These are phyloP conservation scores for Leishmania amazonensis DNA, from an alignment of 208 protist genomes.

Conservation along the genomic window DNA sequence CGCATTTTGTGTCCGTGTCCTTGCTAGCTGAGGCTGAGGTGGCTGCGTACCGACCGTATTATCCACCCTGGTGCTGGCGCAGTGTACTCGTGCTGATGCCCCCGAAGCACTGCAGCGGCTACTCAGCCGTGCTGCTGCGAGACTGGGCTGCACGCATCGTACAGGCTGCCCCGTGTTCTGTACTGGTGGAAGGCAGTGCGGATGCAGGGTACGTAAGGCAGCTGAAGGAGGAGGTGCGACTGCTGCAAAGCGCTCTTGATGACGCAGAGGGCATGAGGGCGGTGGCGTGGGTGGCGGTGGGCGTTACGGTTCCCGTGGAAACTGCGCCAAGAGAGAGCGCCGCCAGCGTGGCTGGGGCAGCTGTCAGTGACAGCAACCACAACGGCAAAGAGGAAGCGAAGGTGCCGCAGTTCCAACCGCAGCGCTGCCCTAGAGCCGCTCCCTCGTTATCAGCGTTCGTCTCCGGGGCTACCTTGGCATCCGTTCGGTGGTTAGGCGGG, in stretches of 20 bases:
- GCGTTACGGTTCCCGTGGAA: not conserved
- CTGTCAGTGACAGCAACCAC: not conserved
- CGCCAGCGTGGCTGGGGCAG: not conserved
- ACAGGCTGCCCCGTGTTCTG: slow-evolving; percentile 52
- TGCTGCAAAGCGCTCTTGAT: not conserved
- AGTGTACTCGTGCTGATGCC: slow-evolving; percentile 57
- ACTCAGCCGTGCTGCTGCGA: slow-evolving; percentile 6
- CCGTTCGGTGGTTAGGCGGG: not conserved
- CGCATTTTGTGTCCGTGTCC: slow-evolving; percentile 37
- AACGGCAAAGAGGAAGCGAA: not conserved
- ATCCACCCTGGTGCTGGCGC: slow-evolving; percentile 47
- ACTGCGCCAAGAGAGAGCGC: not conserved
- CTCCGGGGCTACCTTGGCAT: not conserved
- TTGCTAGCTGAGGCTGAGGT: slow-evolving; percentile 10
- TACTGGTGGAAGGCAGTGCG: slow-evolving; percentile 41
- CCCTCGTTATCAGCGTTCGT: not conserved
- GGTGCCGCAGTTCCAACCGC: not conserved
- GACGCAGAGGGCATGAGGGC: not conserved
- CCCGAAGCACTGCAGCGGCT: slow-evolving; percentile 21
- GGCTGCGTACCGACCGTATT: slow-evolving; percentile 38
- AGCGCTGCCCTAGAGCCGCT: not conserved
- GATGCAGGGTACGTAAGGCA: slow-evolving; percentile 18
- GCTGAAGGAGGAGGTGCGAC: slow-evolving; percentile 30
- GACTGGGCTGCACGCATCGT: slow-evolving; percentile 44
- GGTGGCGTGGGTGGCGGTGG: slow-evolving; percentile 22